Percentiles rank a stretch among this genome's conserved stretches.
phyloP scores from a whole-genome alignment of 805 yeast species.

The Barnettozyma siamensis region DNA sequence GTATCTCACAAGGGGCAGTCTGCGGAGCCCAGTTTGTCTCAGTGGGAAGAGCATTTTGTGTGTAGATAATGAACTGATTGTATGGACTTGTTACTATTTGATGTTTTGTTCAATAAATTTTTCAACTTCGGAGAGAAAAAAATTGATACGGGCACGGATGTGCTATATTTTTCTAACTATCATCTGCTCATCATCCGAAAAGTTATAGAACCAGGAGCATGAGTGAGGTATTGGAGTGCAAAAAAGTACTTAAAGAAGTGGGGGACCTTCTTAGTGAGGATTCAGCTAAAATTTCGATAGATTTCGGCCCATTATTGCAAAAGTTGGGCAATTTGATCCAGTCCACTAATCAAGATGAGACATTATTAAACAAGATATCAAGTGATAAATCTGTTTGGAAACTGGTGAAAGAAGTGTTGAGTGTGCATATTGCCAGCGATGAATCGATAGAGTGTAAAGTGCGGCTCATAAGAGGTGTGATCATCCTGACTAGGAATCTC shows the following conservation, averaged over 20 bases:
- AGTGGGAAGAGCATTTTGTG: constrained; percentile 9
- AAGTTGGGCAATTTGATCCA: not conserved
- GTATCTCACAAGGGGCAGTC: constrained; percentile 33
- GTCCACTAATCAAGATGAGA: not conserved
- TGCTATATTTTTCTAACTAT: not conserved
- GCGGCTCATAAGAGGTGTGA: constrained; percentile 40
- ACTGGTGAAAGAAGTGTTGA: not conserved
- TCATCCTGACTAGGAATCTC: constrained; percentile 45
- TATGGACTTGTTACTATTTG: not conserved
- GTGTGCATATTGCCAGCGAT: not conserved
- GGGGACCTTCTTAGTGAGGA: not conserved
- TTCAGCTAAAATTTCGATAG: no score
- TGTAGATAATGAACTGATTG: not conserved
- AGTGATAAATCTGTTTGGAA: not conserved
- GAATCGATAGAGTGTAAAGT: constrained; percentile 11
- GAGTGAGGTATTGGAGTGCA: not conserved
- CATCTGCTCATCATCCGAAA: no score
- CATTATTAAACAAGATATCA: not conserved
- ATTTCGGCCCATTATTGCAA: not conserved
- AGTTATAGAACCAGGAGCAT: no score
- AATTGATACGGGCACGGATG: not conserved
- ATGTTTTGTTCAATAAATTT: not conserved
- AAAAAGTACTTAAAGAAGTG: not conserved
- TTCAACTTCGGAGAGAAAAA: not conserved
- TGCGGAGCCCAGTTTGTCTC: constrained; percentile 10